phyloP scores from a whole-genome alignment of 495 filamentous ascomycete genomes.

The Tirmania nivea region DNA sequence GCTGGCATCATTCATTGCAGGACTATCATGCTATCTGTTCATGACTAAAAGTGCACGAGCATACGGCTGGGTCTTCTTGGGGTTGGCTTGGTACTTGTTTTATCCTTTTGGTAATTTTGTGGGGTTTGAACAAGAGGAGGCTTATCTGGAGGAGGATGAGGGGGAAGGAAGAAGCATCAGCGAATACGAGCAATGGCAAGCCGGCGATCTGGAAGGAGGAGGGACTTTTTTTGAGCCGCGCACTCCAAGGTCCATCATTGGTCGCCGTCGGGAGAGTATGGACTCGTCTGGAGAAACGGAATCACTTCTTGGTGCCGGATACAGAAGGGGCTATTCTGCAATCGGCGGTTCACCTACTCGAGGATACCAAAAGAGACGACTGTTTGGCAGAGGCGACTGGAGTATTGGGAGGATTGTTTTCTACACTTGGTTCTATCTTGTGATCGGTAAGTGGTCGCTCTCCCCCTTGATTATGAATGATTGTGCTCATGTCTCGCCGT shows the following conservation, averaged over 20 bases:
- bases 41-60: conserved; percentile 59
- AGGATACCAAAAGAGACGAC: conserved; percentile 50
- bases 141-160: conserved; percentile 86
- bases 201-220: conserved; percentile 85
- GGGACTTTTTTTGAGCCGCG: conserved; percentile 85
- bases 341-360: conserved; percentile 2
- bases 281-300: conserved; percentile 76
- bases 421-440: conserved; percentile 88
- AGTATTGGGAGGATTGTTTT: conserved; percentile 83
- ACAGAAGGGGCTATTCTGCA: conserved; percentile 19
- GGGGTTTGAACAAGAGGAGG: conserved; percentile 75
- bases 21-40: conserved; percentile 55
- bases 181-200: conserved; percentile 99
- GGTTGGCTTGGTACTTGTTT: conserved; percentile 65
- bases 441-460: conserved; percentile 29
- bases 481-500: background rate
- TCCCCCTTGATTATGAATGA: too few species aligned
- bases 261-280: conserved; percentile 68
- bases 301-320: conserved; percentile 57
- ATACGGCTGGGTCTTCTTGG: conserved; percentile 70
- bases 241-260: conserved; percentile 55
- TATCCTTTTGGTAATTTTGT: conserved; percentile 97
- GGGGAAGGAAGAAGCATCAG: conserved; percentile 98
- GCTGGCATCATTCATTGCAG: conserved; percentile 47
- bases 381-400: conserved; percentile 94